These are phyloP conservation scores for Phallus indusiatus DNA, from an alignment of 768 basidiomycete species.

Conservation along the genomic window DNA sequence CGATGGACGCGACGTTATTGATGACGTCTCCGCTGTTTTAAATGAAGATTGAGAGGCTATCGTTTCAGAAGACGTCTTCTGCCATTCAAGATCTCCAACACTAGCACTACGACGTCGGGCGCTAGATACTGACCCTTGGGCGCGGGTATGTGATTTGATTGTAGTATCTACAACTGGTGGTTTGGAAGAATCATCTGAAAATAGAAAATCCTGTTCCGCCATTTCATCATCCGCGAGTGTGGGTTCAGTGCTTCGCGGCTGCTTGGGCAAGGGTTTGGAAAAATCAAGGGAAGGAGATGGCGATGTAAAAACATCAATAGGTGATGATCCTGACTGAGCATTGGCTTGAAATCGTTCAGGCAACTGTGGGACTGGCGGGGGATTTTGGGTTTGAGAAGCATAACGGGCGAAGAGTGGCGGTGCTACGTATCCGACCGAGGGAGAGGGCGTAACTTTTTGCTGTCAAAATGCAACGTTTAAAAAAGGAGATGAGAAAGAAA, in stretches of 20 bases:
- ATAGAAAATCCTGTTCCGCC: conserved; percentile 41
- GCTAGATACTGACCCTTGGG: conserved; percentile 17
- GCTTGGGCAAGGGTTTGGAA: conserved; percentile 60
- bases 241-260: conserved; percentile 9
- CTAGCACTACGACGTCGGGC: conserved; percentile 65
- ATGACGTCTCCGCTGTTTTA: conserved; percentile 7
- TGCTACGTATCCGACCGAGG: conserved; percentile 3
- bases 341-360: conserved; percentile 30
- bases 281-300: conserved; percentile 29
- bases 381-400: conserved; percentile 23
- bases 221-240: conserved; percentile 23
- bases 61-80: conserved; percentile 31
- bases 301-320: conserved; percentile 27
- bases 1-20: conserved; percentile 1
- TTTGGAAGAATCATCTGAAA: conserved; percentile 43
- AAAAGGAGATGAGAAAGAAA: conserved; percentile 13
- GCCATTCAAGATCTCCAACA: conserved; percentile 53
- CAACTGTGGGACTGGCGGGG: conserved; percentile 43
- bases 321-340: background rate
- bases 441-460: background rate
- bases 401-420: conserved; percentile 6
- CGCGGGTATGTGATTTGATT: conserved; percentile 18
- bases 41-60: conserved; percentile 30
- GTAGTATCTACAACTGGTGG: conserved; percentile 17
- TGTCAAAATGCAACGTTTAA: conserved; percentile 21